Base-by-base conservation (phyloP, 2,329 filamentous ascomycete genomes). In the Cladobotryum mycophilum region DNA sequence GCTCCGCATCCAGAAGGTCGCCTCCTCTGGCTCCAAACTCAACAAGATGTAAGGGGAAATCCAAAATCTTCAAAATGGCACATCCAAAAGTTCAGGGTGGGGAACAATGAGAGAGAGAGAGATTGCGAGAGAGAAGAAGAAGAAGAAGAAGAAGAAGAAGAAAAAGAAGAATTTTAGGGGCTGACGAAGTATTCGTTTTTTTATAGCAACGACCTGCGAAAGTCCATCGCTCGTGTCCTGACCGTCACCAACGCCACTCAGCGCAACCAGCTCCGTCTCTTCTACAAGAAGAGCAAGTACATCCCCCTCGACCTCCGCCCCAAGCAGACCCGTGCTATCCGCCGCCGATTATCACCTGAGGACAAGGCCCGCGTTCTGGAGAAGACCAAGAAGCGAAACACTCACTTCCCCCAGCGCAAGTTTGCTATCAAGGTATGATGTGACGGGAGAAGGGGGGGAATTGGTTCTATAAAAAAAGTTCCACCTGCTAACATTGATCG, bases 201-300 rank as follows among this genome's bases (percentile, higher is more conserved):
- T 62, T 30, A 64, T 67, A 96, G 91, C 79, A 89, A 96, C 82
- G 95, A 99, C 76, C 83, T 99, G 74, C 91, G 93, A 82, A 99
- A 99, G 85, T 96, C 91, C 62, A 96, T 99, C 77, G 95, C 93
- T 71, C 91, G 92, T 72, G 89, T 96, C 77, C 86, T 99, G 68
- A 99, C 93, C 76, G 84, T 99, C 80, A 96, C 99, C 86, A 99
- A 97, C 84, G 87, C 90, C 78, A 97, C 95, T 85, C 93, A 99
- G 82, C 88, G 95, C 75, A 82, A 89, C 64, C 91, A 97, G 80
- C 89, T 99, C 69, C 90, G 91, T 68, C 82, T 97, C 64, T 97
- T 97, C 88, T 99, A 99, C 86, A 95, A 96, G 84, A 88, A 87
- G 86, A 97, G 97, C 89, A 97, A 96, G 84, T 96, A 96, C 84